These are phyloP conservation scores for Gentiana straminea DNA, from an alignment of 257 asterid genomes.

Conservation along the genomic window DNA sequence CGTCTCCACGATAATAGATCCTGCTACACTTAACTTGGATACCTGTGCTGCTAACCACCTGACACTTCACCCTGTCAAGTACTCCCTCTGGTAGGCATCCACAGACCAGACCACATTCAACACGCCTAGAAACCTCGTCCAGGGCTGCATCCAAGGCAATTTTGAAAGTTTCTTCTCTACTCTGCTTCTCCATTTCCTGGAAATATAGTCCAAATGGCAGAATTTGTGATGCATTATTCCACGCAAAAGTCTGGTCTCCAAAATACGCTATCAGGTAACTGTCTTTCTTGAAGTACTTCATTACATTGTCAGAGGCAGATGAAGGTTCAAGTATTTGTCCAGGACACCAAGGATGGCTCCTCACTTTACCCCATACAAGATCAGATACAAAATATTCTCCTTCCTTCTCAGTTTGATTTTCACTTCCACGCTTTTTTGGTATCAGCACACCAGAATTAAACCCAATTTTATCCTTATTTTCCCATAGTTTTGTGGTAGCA, in stretches of 20 bases:
- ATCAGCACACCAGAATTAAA: constrained; percentile 9
- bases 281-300: constrained; percentile 28
- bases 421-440: constrained; percentile 24
- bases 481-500: constrained; percentile 11
- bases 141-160: constrained; percentile 48
- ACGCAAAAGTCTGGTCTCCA: constrained; percentile 76
- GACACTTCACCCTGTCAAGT: constrained; percentile 25
- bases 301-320: constrained; percentile 52
- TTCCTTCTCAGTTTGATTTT: constrained; percentile 31
- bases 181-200: constrained; percentile 53
- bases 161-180: constrained; percentile 26
- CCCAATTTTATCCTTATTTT: constrained; percentile 17
- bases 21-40: constrained; percentile 25
- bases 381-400: constrained; percentile 42
- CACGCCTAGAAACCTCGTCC: constrained; percentile 49
- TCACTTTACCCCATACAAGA: constrained; percentile 91
- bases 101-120: constrained; percentile 65
- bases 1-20: constrained; percentile 29
- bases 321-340: constrained; percentile 64
- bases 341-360: constrained; percentile 97
- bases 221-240: constrained; percentile 56
- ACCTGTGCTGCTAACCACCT: constrained; percentile 40
- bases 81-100: constrained; percentile 41
- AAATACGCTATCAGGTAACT: constrained; percentile 59
- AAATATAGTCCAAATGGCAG: constrained; percentile 50